Conservation (phyloP, 2,329 filamentous ascomycete species). For the Penicillium occitanis region DNA sequence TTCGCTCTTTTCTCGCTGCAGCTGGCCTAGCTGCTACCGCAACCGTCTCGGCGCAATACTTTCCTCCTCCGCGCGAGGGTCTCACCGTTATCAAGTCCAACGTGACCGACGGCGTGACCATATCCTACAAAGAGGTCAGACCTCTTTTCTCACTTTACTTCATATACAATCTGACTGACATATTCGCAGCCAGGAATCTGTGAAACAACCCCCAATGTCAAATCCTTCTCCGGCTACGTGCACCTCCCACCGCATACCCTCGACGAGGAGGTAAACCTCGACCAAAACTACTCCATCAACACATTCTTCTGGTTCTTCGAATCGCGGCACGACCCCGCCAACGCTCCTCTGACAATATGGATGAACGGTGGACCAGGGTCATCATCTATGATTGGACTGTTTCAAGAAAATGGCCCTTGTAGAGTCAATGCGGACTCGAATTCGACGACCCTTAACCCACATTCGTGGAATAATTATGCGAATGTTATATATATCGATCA, state of each 20-base stretch:
- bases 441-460: slow-evolving; percentile 48
- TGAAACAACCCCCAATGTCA: slow-evolving; percentile 57
- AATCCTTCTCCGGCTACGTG: slow-evolving; percentile 61
- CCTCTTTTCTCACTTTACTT: neutral
- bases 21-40: slow-evolving; percentile 24
- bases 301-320: slow-evolving; percentile 69
- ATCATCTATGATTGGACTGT: slow-evolving; percentile 43
- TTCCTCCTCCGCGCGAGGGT: slow-evolving; percentile 44
- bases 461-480: slow-evolving; percentile 60
- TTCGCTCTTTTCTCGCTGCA: slow-evolving; percentile 6
- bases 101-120: slow-evolving; percentile 44
- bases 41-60: slow-evolving; percentile 35
- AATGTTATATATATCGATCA: slow-evolving; percentile 71
- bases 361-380: slow-evolving; percentile 52
- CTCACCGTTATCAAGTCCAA: slow-evolving; percentile 45
- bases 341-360: slow-evolving; percentile 48
- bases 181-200: slow-evolving; percentile 47
- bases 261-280: slow-evolving; percentile 40
- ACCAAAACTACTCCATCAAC: slow-evolving; percentile 59
- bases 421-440: slow-evolving; percentile 45
- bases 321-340: slow-evolving; percentile 45
- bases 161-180: slow-evolving; percentile 3
- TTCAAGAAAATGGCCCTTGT: slow-evolving; percentile 48
- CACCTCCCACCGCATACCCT: slow-evolving; percentile 53
- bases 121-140: slow-evolving; percentile 49